Base-by-base conservation (phyloP, 1,284 basidiomycete genomes). In the Austropuccinia psidii region DNA sequence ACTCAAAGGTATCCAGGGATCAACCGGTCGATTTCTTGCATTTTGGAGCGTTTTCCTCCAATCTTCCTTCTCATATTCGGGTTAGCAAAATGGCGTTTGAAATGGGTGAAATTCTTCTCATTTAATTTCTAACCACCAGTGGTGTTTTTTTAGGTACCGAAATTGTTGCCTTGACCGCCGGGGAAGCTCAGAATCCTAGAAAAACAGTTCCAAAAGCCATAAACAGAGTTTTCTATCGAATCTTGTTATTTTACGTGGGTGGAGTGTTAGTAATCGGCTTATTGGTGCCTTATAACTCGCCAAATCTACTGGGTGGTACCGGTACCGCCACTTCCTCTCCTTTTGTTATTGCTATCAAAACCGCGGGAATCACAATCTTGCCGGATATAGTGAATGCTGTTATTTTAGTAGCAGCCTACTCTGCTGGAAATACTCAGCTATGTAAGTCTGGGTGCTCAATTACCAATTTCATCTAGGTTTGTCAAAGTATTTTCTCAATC, bases 91-190 rank as follows among this genome's bases (percentile, higher is more conserved):
- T 86, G 31, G 87, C 87, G 41, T 83, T 88, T 82, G 15, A 35
- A 35, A 13, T 15, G 41, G 15, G 47, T 35, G 11, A 17, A 41
- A 17, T 24, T 43, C 50, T 21, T 1, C 1, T 4, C 13, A 39
- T 41, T 35, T 24, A 15, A 47, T n/a, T 74, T 58, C 89, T 88
- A 13, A 93, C 88, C 83, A 86, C 87, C 75, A 85, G 65, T 15
- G 55, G 54, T 4, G 54, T 35, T 2, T 17, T 69, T 8, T 52
- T 49, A 64, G 81, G 87, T 61, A 91, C 90, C 9, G 92, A 94
- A 80, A 89, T 93, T 76, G 89, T 93, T 50, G 91, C 90, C 43
- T 87, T 93, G 81, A 85, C 91, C 70, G 90, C 90, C 43, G 89
- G 77, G 50, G 82, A 69, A 57, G 87, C 87, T 0, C 82, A 88